phyloP scores from a whole-genome alignment of 352 stramenopile species.

The Globisporangium splendens region DNA sequence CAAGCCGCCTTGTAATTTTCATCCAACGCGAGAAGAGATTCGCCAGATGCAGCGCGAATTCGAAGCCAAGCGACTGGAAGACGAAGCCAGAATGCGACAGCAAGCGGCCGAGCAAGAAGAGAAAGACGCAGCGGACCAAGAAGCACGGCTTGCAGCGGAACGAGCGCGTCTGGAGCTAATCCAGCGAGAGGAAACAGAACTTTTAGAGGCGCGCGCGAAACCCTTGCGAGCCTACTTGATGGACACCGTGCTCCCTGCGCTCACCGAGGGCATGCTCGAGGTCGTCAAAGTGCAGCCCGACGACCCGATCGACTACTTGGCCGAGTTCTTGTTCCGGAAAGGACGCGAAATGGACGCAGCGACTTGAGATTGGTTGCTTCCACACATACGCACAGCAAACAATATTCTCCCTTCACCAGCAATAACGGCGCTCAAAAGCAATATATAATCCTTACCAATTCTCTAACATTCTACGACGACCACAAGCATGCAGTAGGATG shows the following conservation, averaged over 20 bases:
- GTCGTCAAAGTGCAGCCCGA: conserved; percentile 83
- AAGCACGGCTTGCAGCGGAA: conserved; percentile 50
- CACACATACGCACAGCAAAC: neutral
- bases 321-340: conserved; percentile 85
- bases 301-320: conserved; percentile 86
- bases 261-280: conserved; percentile 86
- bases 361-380: neutral
- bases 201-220: conserved; percentile 78
- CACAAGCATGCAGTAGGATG: neutral
- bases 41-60: conserved; percentile 37
- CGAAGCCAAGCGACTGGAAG: conserved; percentile 41
- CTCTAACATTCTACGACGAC: neutral
- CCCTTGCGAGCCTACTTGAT: conserved; percentile 80
- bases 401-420: too few relatives aligned
- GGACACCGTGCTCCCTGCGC: conserved; percentile 77
- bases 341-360: conserved; percentile 52
- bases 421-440: conserved; percentile 1
- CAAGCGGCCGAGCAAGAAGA: conserved; percentile 46
- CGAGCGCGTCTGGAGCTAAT: conserved; percentile 62
- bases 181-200: conserved; percentile 73
- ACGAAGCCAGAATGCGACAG: conserved; percentile 32
- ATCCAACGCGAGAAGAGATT: conserved; percentile 71
- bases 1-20: conserved; percentile 71
- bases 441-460: conserved; percentile 7
- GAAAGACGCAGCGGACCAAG: conserved; percentile 37